Evolutionary conservation across 1,284 basidiomycete species (phyloP), one percentile per base, ranked within the genome.

Genomic region (Leccinum griseonigrum): DNA sequence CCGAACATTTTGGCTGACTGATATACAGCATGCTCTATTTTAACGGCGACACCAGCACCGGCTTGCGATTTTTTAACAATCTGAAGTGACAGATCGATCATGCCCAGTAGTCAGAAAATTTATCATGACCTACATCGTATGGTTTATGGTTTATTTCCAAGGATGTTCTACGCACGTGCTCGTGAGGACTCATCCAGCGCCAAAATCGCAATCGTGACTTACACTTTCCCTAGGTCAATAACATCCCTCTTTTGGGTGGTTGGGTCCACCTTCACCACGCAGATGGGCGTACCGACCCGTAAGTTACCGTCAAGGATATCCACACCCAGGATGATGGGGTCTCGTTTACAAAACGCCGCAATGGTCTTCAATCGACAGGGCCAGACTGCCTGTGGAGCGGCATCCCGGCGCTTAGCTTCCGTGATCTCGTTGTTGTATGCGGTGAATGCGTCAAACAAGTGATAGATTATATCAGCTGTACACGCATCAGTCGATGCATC

Each of bases 1-100:
- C 95, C 95, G 71, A 91, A 97, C 85, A 95, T 92, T 79, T 96
- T 97, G 14, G 95, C 89, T 43, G 92, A 92, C 77, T 98, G 94
- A 77, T 99, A 96, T 4, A 95, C 90, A 1, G 95, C 95, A 73
- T 97, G 92, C 76, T 99, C 97, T 66, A 99, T 98, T 83, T 98
- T 98, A 73, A 99, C 94, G 0, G 97, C 97, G 18, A 98, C 97
- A 76, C 97, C 97, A 63, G 85, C 97, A 71, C 95, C 97, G 29
- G 94, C 90, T 75, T 98, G 95, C 16, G 88, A 84, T 77, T 94
- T 95, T 80, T 97, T 97, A 68, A 99, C 86, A 29, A 97, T 82
- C 83, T 95, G 74, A 64, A 60, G 62, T n/a, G 66, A 70, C 69
- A 66, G 61, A 61, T 62, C 46, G 36, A 29, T 57, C 38, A 54